Percentiles rank a stretch among this genome's conserved stretches.
phyloP scores from a whole-genome alignment of 2,329 filamentous ascomycete genomes.

The Fusarium haematococcum region DNA sequence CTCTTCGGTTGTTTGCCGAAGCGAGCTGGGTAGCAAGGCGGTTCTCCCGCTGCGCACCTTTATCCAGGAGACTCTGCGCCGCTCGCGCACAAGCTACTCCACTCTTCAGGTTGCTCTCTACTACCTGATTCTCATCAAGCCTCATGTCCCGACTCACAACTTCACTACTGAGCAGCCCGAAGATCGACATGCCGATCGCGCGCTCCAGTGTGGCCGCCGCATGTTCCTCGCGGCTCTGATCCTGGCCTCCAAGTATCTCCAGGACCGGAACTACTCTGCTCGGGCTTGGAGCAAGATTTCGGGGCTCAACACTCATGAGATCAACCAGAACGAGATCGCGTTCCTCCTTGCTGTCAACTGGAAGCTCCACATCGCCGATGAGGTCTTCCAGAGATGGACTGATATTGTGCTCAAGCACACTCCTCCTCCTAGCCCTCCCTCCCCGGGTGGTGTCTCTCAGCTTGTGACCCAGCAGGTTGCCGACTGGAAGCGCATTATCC shows the following conservation, averaged over 20 bases:
- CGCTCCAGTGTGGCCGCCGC: constrained; percentile 92
- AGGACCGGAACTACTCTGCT: constrained; percentile 97
- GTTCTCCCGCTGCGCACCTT: constrained; percentile 93
- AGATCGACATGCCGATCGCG: constrained; percentile 78
- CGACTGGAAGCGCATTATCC: constrained; percentile 70
- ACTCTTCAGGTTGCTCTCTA: constrained; percentile 97
- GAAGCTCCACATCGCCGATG: constrained; percentile 93
- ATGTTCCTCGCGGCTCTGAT: constrained; percentile 98
- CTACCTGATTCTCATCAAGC: constrained; percentile 94
- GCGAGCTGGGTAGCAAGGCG: constrained; percentile 77
- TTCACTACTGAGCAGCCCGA: constrained; percentile 88
- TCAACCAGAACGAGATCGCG: constrained; percentile 95
- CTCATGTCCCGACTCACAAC: constrained; percentile 84
- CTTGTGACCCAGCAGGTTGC: constrained; percentile 59
- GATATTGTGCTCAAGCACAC: constrained; percentile 90
- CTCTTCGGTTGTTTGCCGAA: constrained; percentile 82
- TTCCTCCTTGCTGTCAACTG: constrained; percentile 92
- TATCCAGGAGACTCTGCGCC: constrained; percentile 95
- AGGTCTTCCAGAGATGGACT: constrained; percentile 91
- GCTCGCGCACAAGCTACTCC: constrained; percentile 96
- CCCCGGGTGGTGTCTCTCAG: constrained; percentile 61
- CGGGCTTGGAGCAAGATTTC: constrained; percentile 99
- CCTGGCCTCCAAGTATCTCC: constrained; percentile 95
- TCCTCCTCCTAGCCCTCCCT: constrained; percentile 73
- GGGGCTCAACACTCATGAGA: constrained; percentile 90